A percentile compares a stretch with the other conserved stretches of the same genome.
These are phyloP conservation scores for Fusarium nodosum DNA, from an alignment of 2,329 filamentous ascomycete genomes.

Conservation along the genomic window DNA sequence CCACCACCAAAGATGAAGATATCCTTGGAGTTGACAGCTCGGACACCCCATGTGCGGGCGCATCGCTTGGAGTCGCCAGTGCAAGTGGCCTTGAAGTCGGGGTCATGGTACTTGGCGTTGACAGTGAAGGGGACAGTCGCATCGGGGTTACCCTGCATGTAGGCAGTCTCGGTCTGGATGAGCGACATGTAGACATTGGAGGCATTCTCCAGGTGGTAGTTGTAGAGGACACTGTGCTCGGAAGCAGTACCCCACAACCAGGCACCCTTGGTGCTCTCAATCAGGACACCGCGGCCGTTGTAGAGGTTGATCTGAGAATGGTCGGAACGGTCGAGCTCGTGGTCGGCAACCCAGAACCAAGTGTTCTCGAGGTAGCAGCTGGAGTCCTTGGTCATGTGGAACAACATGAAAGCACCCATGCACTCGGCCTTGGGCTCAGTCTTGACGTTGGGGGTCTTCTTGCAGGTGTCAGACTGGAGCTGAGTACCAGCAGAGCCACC, in stretches of 20 bases:
- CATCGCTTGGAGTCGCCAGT: conserved; percentile 69
- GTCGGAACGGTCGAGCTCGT: conserved; percentile 83
- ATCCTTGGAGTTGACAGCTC: conserved; percentile 75
- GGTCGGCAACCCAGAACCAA: conserved; percentile 92
- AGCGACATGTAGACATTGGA: conserved; percentile 84
- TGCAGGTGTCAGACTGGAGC: conserved; percentile 83
- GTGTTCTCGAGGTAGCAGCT: conserved; percentile 88
- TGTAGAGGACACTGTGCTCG: conserved; percentile 77
- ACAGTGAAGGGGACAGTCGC: conserved; percentile 74
- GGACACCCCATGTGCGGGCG: conserved; percentile 82
- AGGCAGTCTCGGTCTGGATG: conserved; percentile 92
- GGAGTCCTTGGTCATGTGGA: conserved; percentile 73
- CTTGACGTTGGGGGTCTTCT: conserved; percentile 77
- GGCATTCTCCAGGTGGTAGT: conserved; percentile 86
- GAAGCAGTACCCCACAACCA: conserved; percentile 86
- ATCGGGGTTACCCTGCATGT: conserved; percentile 87
- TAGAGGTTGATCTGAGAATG: conserved; percentile 87
- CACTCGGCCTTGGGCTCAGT: conserved; percentile 76
- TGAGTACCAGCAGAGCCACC: conserved; percentile 88
- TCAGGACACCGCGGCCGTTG: conserved; percentile 85
- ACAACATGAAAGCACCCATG: conserved; percentile 78
- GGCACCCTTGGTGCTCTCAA: conserved; percentile 80
- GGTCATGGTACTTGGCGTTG: conserved; percentile 72
- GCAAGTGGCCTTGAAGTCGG: conserved; percentile 69
- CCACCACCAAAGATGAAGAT: conserved; percentile 80